phyloP scores from a whole-genome alignment of 2,329 filamentous ascomycete genomes.

The Venturia carpophila region DNA sequence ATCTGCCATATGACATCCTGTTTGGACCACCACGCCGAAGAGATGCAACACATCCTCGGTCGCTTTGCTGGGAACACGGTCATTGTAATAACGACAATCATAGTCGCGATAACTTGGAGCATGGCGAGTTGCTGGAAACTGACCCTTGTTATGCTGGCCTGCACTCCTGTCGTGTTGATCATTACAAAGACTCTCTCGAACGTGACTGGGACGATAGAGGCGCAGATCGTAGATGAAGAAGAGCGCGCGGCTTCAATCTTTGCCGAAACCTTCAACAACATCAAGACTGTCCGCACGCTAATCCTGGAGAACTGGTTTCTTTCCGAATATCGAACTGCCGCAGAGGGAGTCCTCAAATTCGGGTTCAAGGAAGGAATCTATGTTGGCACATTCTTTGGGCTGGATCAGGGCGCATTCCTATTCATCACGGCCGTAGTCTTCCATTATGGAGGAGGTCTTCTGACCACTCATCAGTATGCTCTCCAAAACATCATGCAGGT shows the following conservation, averaged over 20 bases:
- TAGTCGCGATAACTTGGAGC: constrained; percentile 66
- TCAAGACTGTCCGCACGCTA: constrained; percentile 68
- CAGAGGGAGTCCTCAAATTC: constrained; percentile 45
- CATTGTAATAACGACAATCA: constrained; percentile 58
- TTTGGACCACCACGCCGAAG: constrained; percentile 75
- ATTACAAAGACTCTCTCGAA: constrained; percentile 58
- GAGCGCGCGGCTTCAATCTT: constrained; percentile 55
- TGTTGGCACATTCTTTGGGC: constrained; percentile 64
- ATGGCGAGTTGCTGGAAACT: constrained; percentile 69
- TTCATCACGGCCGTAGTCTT: constrained; percentile 74
- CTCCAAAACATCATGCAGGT: constrained; percentile 61
- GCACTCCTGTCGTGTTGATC: constrained; percentile 58
- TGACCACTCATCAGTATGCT: constrained; percentile 42
- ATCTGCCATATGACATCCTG: constrained; percentile 58
- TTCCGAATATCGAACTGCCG: constrained; percentile 50
- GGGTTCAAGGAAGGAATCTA: constrained; percentile 60
- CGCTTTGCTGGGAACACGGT: constrained; percentile 66
- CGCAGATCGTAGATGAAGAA: constrained; percentile 54
- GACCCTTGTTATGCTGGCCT: constrained; percentile 65
- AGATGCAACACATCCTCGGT: constrained; percentile 75
- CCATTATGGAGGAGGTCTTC: constrained; percentile 67
- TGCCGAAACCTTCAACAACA: constrained; percentile 68
- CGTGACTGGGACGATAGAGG: constrained; percentile 65
- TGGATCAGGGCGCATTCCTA: constrained; percentile 64
- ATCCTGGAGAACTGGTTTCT: constrained; percentile 67